Conservation (phyloP, 148 eudicot genomes). For the Spergularia marina region DNA sequence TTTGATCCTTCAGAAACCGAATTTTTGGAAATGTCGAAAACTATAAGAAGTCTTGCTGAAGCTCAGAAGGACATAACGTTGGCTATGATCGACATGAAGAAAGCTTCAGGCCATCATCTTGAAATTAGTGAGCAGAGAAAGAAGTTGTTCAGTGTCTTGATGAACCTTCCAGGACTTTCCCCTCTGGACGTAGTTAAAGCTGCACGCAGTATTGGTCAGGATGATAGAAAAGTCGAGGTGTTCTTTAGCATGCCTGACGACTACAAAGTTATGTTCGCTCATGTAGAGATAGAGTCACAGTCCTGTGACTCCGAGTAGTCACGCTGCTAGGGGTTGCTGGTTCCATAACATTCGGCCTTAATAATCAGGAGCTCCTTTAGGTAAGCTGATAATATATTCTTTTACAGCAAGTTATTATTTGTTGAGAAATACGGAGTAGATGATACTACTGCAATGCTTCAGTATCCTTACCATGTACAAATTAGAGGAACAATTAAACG, state of each 20-base stretch:
- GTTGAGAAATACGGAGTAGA: neutral
- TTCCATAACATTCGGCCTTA: neutral
- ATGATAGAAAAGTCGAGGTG: slow-evolving; percentile 20
- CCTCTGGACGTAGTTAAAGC: slow-evolving; percentile 17
- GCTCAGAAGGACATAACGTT: slow-evolving; percentile 21
- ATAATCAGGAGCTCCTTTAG: neutral
- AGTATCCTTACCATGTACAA: neutral
- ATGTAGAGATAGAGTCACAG: neutral
- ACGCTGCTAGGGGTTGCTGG: neutral
- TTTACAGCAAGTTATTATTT: neutral
- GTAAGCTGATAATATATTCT: neutral
- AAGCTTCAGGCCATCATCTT: slow-evolving; percentile 11
- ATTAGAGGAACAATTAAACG: neutral
- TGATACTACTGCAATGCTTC: neutral
- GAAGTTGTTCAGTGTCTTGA: slow-evolving; percentile 21
- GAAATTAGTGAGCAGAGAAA: slow-evolving; percentile 21
- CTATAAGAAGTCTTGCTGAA: slow-evolving; percentile 26
- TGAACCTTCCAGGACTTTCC: slow-evolving; percentile 20
- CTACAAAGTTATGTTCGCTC: slow-evolving; percentile 20
- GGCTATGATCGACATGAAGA: slow-evolving; percentile 21
- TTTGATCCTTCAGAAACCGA: slow-evolving; percentile 2
- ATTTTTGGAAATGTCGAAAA: slow-evolving; percentile 11
- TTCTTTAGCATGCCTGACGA: slow-evolving; percentile 27
- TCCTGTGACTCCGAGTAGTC: slow-evolving; percentile 1
- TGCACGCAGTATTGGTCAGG: slow-evolving; percentile 18